phyloP scores from a whole-genome alignment of 2,329 filamentous ascomycete genomes.

The Diatrype stigma region DNA sequence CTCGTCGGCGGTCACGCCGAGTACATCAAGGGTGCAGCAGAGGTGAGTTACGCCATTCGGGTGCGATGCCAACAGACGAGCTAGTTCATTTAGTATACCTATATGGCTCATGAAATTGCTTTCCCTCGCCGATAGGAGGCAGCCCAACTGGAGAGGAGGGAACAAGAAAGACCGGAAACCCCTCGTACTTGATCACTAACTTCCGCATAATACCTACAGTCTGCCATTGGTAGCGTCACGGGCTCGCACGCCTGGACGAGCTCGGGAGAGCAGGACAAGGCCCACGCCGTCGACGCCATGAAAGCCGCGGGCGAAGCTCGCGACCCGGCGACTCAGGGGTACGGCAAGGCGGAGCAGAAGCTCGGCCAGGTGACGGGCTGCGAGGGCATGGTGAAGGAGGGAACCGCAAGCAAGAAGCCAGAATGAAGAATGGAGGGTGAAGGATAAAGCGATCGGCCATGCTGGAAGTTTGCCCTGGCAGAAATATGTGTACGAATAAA shows the following conservation, averaged over 20 bases:
- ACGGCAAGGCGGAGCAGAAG: conserved; percentile 60
- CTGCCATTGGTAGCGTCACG: conserved; percentile 56
- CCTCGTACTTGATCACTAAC: neutral
- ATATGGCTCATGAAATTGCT: no score
- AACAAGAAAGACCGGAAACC: neutral
- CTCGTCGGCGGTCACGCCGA: conserved; percentile 62
- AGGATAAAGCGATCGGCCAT: no score
- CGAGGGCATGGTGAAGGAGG: conserved; percentile 65
- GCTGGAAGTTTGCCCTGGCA: no score
- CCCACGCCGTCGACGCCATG: conserved; percentile 58
- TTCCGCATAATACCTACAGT: conserved; percentile 39
- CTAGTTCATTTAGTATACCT: no score
- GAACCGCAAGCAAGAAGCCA: conserved; percentile 42
- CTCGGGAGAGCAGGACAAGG: conserved; percentile 62
- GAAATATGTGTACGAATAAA: no score
- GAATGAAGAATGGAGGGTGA: no score
- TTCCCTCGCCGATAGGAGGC: no score
- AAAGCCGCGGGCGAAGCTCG: conserved; percentile 55
- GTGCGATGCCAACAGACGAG: neutral
- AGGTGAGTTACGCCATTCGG: conserved; percentile 41
- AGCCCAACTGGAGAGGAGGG: no score
- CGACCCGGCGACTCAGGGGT: conserved; percentile 49
- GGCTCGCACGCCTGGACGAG: conserved; percentile 60
- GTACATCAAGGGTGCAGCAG: conserved; percentile 64
- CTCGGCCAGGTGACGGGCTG: conserved; percentile 62